A percentile compares a stretch with the other conserved stretches of the same genome.
Conservation (phyloP, 2,329 filamentous ascomycete species). For the Venturia effusa region DNA sequence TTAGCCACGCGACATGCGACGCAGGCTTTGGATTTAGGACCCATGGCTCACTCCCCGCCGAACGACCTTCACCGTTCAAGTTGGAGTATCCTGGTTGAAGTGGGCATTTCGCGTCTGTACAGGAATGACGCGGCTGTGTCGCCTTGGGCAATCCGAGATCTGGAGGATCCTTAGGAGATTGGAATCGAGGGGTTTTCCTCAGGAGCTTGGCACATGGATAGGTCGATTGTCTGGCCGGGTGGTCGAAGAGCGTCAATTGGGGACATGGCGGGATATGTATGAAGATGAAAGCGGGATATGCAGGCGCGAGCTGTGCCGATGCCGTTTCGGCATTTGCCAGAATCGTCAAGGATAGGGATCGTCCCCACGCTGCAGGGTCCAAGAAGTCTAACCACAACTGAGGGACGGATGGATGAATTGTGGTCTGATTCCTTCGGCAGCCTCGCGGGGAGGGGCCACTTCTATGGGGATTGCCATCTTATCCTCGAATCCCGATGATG, state of each 20-base stretch:
- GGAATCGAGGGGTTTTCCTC: neutral
- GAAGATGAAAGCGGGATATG: neutral
- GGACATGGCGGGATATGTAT: neutral
- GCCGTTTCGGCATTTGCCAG: neutral
- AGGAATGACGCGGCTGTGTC: neutral
- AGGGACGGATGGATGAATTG: neutral
- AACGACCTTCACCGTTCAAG: neutral
- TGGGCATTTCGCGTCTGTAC: neutral
- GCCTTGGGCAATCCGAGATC: too few relatives aligned
- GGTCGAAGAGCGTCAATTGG: too few relatives aligned
- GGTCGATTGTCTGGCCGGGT: neutral
- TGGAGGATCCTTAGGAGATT: neutral
- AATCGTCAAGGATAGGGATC: neutral
- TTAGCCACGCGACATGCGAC: neutral
- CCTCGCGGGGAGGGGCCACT: neutral
- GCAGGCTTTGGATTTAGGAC: slow-evolving; percentile 1
- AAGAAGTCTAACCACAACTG: neutral
- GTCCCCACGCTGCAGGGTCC: neutral
- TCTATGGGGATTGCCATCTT: neutral
- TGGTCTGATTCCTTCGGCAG: neutral
- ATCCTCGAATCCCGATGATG: neutral
- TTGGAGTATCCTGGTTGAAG: neutral
- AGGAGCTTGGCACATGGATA: neutral
- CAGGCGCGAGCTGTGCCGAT: neutral
- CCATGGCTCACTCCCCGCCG: neutral